Evolutionary conservation across 106 monocot species (phyloP).

Genomic region (Apostasia shenzhenica): DNA sequence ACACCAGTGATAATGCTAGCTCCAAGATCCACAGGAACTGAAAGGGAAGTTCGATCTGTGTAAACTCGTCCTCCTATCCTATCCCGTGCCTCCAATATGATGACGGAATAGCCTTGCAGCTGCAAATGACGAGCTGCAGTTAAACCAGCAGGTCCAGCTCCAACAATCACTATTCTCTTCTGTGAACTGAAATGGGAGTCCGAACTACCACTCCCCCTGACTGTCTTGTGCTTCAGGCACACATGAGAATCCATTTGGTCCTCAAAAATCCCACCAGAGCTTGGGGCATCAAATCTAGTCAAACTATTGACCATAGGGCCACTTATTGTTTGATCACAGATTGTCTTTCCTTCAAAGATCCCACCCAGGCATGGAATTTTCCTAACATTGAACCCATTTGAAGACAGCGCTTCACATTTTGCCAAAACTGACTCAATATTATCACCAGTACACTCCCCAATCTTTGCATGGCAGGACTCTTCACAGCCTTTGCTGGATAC

Average conservation of each 20-base stretch:
- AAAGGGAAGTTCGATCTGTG: constrained; percentile 82
- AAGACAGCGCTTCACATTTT: constrained; percentile 9
- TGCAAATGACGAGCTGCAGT: constrained; percentile 92
- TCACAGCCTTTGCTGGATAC: constrained; percentile 8
- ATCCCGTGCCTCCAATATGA: constrained; percentile 88
- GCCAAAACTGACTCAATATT: constrained; percentile 1
- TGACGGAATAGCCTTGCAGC: constrained; percentile 80
- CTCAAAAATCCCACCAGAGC: constrained; percentile 2
- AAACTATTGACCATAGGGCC: not conserved
- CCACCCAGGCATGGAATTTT: not conserved
- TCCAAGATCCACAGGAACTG: constrained; percentile 99
- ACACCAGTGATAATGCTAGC: constrained; percentile 99
- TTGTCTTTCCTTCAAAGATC: not conserved
- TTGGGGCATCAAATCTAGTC: not conserved
- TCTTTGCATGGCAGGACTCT: not conserved
- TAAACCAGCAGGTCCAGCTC: constrained; percentile 95
- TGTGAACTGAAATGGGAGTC: constrained; percentile 13
- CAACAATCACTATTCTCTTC: constrained; percentile 70
- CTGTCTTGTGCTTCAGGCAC: constrained; percentile 14
- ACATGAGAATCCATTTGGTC: constrained; percentile 1
- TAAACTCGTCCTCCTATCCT: constrained; percentile 93
- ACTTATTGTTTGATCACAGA: not conserved
- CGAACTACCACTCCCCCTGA: not conserved
- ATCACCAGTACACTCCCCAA: constrained; percentile 4
- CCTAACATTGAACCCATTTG: not conserved